Evolutionary conservation across 208 protist species (phyloP).

Genomic region (Angomonas deanei): DNA sequence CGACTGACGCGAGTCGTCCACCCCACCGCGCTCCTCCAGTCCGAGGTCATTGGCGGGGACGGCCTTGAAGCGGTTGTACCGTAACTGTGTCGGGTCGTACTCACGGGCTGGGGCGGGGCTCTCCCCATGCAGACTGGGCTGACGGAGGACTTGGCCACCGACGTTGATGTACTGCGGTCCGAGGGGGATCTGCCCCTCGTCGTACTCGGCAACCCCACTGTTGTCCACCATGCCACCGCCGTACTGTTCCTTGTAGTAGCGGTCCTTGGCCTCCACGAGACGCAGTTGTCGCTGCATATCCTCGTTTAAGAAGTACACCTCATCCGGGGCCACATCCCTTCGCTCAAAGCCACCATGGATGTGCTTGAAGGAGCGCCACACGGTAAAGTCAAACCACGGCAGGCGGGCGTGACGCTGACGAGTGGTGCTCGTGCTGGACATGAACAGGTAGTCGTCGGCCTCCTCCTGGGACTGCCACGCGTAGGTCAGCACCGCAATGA

Average conservation of each 20-base stretch:
- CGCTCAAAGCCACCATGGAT: slow-evolving; percentile 86
- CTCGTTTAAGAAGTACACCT: slow-evolving; percentile 84
- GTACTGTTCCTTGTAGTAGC: slow-evolving; percentile 42
- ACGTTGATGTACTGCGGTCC: slow-evolving; percentile 72
- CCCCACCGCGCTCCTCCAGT: background rate
- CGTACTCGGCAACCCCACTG: slow-evolving; percentile 1
- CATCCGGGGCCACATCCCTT: slow-evolving; percentile 82
- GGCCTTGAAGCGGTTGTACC: slow-evolving; percentile 57
- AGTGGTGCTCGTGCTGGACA: slow-evolving; percentile 24
- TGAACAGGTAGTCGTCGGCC: slow-evolving; percentile 44
- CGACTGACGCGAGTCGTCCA: background rate
- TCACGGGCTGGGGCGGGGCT: slow-evolving; percentile 12
- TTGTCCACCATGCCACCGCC: slow-evolving; percentile 7
- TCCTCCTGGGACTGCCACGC: slow-evolving; percentile 80
- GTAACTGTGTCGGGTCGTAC: slow-evolving; percentile 45
- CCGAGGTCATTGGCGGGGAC: slow-evolving; percentile 34
- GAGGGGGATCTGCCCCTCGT: background rate
- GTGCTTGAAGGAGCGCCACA: slow-evolving; percentile 91
- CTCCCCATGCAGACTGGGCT: slow-evolving; percentile 26
- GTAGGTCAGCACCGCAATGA: slow-evolving; percentile 83
- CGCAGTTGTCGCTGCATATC: slow-evolving; percentile 85
- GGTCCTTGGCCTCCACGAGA: slow-evolving; percentile 68
- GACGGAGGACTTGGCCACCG: slow-evolving; percentile 67
- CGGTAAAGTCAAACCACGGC: slow-evolving; percentile 87
- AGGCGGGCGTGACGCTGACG: slow-evolving; percentile 22